Base-by-base conservation (phyloP, 1,139 yeast species). In the Hemisphaericaspora xylanilytica region DNA sequence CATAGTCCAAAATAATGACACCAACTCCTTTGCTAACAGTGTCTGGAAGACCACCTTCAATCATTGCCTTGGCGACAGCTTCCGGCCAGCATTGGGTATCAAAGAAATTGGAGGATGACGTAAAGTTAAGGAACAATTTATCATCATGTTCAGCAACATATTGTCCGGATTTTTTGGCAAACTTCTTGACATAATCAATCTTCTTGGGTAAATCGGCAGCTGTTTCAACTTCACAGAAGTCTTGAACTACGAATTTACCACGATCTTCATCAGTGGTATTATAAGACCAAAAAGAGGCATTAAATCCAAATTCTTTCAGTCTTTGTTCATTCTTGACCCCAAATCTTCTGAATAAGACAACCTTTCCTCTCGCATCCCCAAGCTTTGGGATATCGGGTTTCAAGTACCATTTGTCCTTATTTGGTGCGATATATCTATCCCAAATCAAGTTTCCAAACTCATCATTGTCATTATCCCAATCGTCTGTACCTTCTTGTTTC, bases 71-170 rank as follows among this genome's bases (percentile, higher is more conserved):
- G 25, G 89, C 78, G 43, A 84, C 78, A 49, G 75, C 72, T 44
- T 75, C 71, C 1, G 94, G 94, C 95, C 94, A 85, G 58, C 88
- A 83, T 39, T 67, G 73, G 38, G 73, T 78, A 60, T 82, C 80
- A 58, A 80, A 81, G 59, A 84, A 81, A 60, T 82, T 83, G 33
- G 90, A 74, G 20, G 85, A 94, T 2, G 89, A 77, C 44, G 88
- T 80, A 58, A 82, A 85, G 63, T 85, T 85, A 48, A 85, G 61
- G 52, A 78, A 84, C 48, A 85, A 64, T 61, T 82, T 83, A 39
- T 77, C 70, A 49, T 76, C 75, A 35, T 63, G 52, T 40, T 63
- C 55, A 27, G 73, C 62, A 54, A 76, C 75, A 62, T 78, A 76
- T 24, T 73, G 67, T 29, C 56, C 59, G 3, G 94, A 85, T 42